These are phyloP conservation scores for Ascochyta koolunga DNA, from an alignment of 2,329 filamentous ascomycete genomes.

Conservation along the genomic window DNA sequence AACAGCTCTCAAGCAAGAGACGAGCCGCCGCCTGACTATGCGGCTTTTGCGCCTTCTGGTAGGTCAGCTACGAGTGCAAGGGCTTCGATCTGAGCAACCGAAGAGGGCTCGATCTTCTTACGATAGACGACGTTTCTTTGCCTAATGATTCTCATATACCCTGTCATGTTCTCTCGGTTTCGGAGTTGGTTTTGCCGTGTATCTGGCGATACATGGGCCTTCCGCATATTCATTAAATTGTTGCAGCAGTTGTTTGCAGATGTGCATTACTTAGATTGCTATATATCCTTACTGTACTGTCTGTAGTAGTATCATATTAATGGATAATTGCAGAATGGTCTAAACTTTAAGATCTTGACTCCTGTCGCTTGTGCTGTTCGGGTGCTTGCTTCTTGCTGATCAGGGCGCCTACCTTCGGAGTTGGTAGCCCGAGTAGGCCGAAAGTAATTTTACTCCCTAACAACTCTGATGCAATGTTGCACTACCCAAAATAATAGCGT, in stretches of 20 bases:
- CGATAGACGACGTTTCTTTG: background rate
- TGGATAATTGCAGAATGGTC: background rate
- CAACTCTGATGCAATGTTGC: too few species aligned
- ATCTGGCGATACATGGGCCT: too few species aligned
- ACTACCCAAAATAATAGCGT: too few species aligned
- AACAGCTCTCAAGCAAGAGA: slow-evolving; percentile 12
- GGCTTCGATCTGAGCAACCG: background rate
- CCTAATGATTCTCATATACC: background rate
- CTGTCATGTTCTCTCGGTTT: background rate
- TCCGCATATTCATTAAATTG: slow-evolving; percentile 1
- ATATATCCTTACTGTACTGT: slow-evolving; percentile 7
- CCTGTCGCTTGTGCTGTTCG: background rate
- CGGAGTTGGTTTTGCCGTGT: background rate
- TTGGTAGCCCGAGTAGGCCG: too few species aligned
- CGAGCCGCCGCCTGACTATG: slow-evolving; percentile 41
- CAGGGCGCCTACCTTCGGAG: background rate
- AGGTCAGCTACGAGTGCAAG: background rate
- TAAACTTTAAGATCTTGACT: background rate
- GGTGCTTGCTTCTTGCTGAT: too few species aligned
- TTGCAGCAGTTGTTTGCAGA: background rate
- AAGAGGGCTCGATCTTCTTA: background rate
- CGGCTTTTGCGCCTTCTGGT: slow-evolving; percentile 22
- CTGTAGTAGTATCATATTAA: background rate
- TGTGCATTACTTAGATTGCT: background rate
- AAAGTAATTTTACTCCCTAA: too few species aligned